Base-by-base conservation (phyloP, 2,329 filamentous ascomycete genomes). In the Pyrenophora seminiperda region DNA sequence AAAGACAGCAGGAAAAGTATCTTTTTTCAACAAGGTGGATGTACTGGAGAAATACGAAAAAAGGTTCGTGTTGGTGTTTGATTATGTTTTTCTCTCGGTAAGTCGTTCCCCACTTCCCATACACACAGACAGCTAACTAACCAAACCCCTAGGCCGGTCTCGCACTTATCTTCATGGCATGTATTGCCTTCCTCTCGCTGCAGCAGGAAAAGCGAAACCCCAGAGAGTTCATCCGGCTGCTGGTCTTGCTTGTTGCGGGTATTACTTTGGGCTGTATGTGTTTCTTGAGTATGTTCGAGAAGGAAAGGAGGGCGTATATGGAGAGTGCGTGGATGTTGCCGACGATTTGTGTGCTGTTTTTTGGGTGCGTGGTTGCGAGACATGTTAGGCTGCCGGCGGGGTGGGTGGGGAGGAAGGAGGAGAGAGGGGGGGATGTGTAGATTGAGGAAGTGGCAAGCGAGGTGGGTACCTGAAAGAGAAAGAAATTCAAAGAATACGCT, bases 271-370 rank as follows among this genome's bases (percentile, higher is more conserved):
- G 55, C 18, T 47, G 72, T 1, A 39, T 72, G 15, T 50, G 57
- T 3, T 31, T 62, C 17, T 38, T 69, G n/a, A 53, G 53, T 5
- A 59, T 52, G n/a, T 60, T 56, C 36, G 41, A 41, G 2, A 36
- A 40, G 6, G 19, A 33, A 2, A 38, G 58, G 41, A 54, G 31
- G 6, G 58, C 58, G 9, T 71, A 61, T 37, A 32, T 65, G 31
- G 37, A 39, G 7, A 64, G 60, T 39, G 47, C 62, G 11, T 70
- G 67, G 67, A 62, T 71, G 50, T 57, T 72, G 20, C 67, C 68
- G 15, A 68, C 65, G 1, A 54, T 68, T 13, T 63, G 60, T 15
- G 39, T 71, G 10, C 52, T 61, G 6, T 54, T 64, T 17, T 66
- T 69, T 43, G 6, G 63, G 3, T 66, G 61, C 33, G 63, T 69